These are phyloP conservation scores for Hymenoscyphus repandus DNA, from an alignment of 2,329 filamentous ascomycete species.

Conservation along the genomic window DNA sequence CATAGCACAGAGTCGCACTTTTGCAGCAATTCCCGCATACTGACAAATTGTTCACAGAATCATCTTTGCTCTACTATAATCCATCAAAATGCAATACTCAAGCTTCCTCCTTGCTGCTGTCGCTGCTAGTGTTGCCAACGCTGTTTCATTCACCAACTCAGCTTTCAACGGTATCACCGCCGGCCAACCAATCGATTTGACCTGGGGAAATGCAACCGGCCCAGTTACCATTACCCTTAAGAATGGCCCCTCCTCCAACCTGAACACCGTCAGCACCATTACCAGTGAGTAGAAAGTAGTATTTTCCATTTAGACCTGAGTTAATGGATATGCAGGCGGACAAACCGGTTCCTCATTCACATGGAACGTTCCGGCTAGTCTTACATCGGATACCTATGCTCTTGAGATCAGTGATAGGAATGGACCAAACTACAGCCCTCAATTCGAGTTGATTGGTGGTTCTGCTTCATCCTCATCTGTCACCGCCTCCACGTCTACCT, in stretches of 20 bases:
- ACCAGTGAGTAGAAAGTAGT: conserved; percentile 17
- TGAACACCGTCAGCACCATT: conserved; percentile 23
- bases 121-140: conserved; percentile 18
- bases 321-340: conserved; percentile 11
- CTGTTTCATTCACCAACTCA: conserved; percentile 24
- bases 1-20: too few relatives aligned
- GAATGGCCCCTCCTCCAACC: conserved; percentile 21
- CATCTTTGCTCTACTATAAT: not conserved
- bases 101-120: conserved; percentile 22
- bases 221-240: conserved; percentile 27
- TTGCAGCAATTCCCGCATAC: too few relatives aligned
- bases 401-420: conserved; percentile 23
- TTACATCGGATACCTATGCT: conserved; percentile 20
- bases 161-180: conserved; percentile 20
- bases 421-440: conserved; percentile 23
- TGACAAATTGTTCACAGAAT: too few relatives aligned
- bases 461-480: conserved; percentile 7
- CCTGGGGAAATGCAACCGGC: conserved; percentile 23
- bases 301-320: not conserved
- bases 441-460: conserved; percentile 24
- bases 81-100: conserved; percentile 29
- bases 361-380: conserved; percentile 20
- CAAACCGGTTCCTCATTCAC: conserved; percentile 20
- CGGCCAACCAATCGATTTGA: conserved; percentile 23
- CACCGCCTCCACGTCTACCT: not conserved